Conservation (phyloP, 495 filamentous ascomycete genomes). For the Acidomyces sp. region DNA sequence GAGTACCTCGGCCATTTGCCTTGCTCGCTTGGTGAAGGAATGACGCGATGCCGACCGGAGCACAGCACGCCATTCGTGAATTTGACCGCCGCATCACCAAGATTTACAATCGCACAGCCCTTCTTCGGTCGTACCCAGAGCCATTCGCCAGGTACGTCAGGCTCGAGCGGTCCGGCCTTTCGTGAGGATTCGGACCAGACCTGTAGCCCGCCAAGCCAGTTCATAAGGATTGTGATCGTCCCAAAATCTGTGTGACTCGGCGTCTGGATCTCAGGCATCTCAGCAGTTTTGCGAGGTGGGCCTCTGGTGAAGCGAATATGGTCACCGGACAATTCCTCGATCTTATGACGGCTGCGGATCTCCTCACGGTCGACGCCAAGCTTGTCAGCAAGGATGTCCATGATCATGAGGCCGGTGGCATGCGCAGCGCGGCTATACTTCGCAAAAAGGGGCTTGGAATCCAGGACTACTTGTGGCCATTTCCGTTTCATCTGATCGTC, state of each 20-base stretch:
- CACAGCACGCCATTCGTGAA: conserved; percentile 30
- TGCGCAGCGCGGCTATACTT: conserved; percentile 16
- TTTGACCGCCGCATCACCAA: conserved; percentile 32
- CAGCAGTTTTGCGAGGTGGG: conserved; percentile 12
- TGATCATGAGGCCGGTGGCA: conserved; percentile 13
- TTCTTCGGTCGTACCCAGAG: conserved; percentile 27
- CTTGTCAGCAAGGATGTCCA: conserved; percentile 15
- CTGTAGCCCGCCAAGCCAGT: conserved; percentile 27
- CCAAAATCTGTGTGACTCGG: conserved; percentile 22
- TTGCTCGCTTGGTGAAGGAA: conserved; percentile 29
- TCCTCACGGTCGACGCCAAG: conserved; percentile 15
- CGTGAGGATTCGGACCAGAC: conserved; percentile 19
- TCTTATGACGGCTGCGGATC: conserved; percentile 11
- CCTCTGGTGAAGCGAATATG: conserved; percentile 21
- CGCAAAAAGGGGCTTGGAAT: conserved; percentile 11
- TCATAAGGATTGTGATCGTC: conserved; percentile 23
- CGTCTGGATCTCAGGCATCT: conserved; percentile 22
- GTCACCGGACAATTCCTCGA: conserved; percentile 18
- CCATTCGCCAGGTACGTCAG: conserved; percentile 22
- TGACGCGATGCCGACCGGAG: conserved; percentile 29
- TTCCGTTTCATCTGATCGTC: conserved; percentile 11
- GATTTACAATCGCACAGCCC: conserved; percentile 30
- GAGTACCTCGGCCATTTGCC: conserved; percentile 21
- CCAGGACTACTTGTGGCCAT: conserved; percentile 12
- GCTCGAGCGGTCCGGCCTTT: conserved; percentile 16